Evolutionary conservation across 1,139 yeast genomes (phyloP).

Genomic region (Pichia sp.): DNA sequence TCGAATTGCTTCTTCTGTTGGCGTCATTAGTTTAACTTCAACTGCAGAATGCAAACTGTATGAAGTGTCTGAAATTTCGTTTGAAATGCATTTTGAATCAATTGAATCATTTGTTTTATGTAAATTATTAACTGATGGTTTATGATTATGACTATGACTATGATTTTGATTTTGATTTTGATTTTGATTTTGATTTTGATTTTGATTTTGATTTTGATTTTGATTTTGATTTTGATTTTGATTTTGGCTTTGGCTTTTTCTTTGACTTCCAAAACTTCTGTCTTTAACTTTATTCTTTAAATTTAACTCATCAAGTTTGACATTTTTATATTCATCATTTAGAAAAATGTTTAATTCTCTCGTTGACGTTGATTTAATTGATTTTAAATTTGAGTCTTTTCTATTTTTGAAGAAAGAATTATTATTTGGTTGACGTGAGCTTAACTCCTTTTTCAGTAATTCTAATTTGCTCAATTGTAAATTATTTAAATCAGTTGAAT

Average conservation of each 20-base stretch:
- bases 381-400: conserved; percentile 11
- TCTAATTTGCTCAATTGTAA: conserved; percentile 12
- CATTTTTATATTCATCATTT: conserved; percentile 7
- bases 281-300: not conserved
- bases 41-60: conserved; percentile 29
- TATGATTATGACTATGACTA: conserved; percentile 4
- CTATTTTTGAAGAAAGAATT: not conserved
- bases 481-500: not conserved
- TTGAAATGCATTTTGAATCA: conserved; percentile 17
- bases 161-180: not conserved
- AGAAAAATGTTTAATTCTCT: conserved; percentile 25
- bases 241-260: not conserved
- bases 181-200: too few species aligned
- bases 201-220: conserved; percentile 3
- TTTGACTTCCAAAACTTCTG: not conserved
- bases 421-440: not conserved
- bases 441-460: conserved; percentile 11
- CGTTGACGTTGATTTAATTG: conserved; percentile 25
- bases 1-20: conserved; percentile 19
- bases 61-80: conserved; percentile 21
- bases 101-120: conserved; percentile 21
- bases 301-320: conserved; percentile 15
- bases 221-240: not conserved
- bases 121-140: not conserved
- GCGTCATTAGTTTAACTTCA: conserved; percentile 24